Conservation (phyloP, 441 rosid genomes). For the Croton laevigatus region DNA sequence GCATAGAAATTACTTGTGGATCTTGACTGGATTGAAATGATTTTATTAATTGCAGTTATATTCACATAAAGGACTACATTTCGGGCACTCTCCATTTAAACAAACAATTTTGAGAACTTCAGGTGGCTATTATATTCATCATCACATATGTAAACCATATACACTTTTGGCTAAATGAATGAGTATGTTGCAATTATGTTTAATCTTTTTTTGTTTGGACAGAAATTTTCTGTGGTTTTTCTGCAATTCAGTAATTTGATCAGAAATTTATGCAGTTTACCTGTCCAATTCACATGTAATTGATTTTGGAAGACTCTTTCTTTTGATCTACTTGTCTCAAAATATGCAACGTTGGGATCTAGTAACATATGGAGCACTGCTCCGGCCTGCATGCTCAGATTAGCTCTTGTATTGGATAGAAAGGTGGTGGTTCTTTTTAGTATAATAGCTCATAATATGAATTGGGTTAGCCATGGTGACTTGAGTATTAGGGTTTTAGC, state of each 20-base stretch:
- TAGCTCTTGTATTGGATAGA: background rate
- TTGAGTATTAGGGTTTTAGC: background rate
- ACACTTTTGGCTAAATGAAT: background rate
- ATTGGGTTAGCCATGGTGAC: background rate
- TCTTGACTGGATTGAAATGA: background rate
- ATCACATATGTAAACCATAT: background rate
- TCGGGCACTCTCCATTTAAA: slow-evolving; percentile 29
- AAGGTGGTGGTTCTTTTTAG: background rate
- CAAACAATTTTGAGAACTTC: slow-evolving; percentile 29
- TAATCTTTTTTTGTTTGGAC: background rate
- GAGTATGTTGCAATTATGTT: background rate
- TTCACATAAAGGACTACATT: slow-evolving; percentile 26
- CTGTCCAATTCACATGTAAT: background rate
- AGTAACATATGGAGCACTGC: background rate
- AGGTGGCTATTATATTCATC: slow-evolving; percentile 32
- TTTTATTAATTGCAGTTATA: slow-evolving; percentile 39
- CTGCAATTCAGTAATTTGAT: background rate
- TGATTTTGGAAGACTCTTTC: background rate
- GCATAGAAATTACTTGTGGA: background rate
- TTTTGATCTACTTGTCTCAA: background rate
- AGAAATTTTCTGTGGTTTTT: background rate
- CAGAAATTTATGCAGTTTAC: background rate
- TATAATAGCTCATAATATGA: background rate
- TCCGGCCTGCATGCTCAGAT: background rate
- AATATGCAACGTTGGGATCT: background rate